Evolutionary conservation across 2,329 filamentous ascomycete species (phyloP), one percentile per base, ranked within the genome.

Genomic region (Trichoderma lentiforme): DNA sequence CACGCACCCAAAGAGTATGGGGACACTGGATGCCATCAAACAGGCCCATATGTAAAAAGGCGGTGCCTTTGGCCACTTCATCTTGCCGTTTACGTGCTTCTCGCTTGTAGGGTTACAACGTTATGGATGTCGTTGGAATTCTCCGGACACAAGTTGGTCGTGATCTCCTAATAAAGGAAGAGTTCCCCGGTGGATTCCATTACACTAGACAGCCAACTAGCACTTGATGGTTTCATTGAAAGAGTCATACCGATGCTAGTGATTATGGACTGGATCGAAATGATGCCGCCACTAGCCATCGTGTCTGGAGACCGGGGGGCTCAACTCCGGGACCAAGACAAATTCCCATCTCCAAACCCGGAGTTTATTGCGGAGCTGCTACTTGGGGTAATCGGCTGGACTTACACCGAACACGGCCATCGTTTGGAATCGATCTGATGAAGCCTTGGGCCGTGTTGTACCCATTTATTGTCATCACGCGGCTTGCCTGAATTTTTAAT

Each of bases 1-100:
- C 56, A 70, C 74, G 2, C 70, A 80, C 79, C 78, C 79, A 61
- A 80, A 80, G 14, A 80, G 75, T 73, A 80, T 78, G 5, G 79
- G 77, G 28, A 80, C 76, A 53, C 76, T 78, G 51, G 78, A 80
- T 39, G 78, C 76, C 24, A 76, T 72, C 8, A 80, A 71, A 53
- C 79, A 76, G 28, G 79, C 79, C n/a, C 65, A 76, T 24, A 78
- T 73, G 39, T 80, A 80, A 51, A 78, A 74, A 3, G 78, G 79
- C 4, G 75, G 39, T 36, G 36, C 66, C n/a, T 73, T 73, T 9
- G 11, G 14, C 60, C 57, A 57, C 24, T 39, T 63, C 68, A 70
- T 70, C 9, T 39, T 70, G 30, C 34, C 21, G 12, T 12, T 21
- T 67, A 61, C 6, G n/a, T 30, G 36, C 26, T 34, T 26, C 26